A percentile compares a stretch with the other conserved stretches of the same genome.
Conservation (phyloP, 2,329 filamentous ascomycete species). For the Cordyceps farinosa region DNA sequence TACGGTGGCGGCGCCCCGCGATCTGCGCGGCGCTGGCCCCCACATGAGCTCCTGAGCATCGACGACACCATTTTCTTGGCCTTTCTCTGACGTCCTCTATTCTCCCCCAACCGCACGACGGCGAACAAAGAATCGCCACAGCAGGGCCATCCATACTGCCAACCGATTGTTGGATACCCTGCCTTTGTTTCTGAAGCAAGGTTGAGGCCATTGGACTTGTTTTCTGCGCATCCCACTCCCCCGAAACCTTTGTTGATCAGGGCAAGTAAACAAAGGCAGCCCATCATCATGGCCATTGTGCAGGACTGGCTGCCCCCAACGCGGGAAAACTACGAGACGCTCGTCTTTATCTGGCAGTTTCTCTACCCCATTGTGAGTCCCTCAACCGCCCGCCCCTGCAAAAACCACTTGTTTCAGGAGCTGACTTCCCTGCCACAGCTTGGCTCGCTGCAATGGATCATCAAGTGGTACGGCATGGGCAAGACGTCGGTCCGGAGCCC, state of each 20-base stretch:
- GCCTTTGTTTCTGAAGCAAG: no score
- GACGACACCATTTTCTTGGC: neutral
- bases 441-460: constrained; percentile 68
- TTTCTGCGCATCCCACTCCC: neutral
- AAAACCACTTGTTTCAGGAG: neutral
- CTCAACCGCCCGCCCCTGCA: constrained; percentile 15
- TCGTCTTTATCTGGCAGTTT: constrained; percentile 52
- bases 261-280: neutral
- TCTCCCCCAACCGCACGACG: neutral
- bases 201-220: neutral
- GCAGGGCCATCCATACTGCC: no score
- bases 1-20: neutral
- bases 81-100: neutral
- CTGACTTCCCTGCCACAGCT: constrained; percentile 47
- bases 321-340: constrained; percentile 53
- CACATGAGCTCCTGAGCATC: constrained; percentile 12
- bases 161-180: no score
- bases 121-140: no score
- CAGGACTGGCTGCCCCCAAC: constrained; percentile 56
- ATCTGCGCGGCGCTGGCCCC: neutral
- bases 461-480: constrained; percentile 84
- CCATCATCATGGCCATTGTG: constrained; percentile 43
- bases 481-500: constrained; percentile 76
- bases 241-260: no score
- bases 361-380: constrained; percentile 49